Conservation (phyloP, 768 basidiomycete genomes). For the Lactarius akahatsu region DNA sequence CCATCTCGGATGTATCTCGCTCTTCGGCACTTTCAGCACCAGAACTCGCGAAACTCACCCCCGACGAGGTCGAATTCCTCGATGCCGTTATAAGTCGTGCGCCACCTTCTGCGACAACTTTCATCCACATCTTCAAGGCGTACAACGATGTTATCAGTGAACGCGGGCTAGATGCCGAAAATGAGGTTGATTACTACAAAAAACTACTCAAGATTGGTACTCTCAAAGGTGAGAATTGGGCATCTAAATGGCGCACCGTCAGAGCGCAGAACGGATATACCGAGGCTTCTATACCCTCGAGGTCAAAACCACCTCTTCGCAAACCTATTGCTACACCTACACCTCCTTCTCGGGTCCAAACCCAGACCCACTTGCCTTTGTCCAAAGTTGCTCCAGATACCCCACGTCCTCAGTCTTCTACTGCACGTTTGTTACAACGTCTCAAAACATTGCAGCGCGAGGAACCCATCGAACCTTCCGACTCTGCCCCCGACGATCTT, state of each 20-base stretch:
- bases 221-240: slow-evolving; percentile 77
- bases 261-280: slow-evolving; percentile 54
- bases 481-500: slow-evolving; percentile 19
- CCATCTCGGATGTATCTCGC: slow-evolving; percentile 31
- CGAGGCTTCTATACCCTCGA: slow-evolving; percentile 20
- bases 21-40: slow-evolving; percentile 25
- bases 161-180: slow-evolving; percentile 69
- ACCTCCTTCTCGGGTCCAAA: not conserved
- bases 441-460: slow-evolving; percentile 23
- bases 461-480: slow-evolving; percentile 5
- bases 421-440: slow-evolving; percentile 27
- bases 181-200: slow-evolving; percentile 78
- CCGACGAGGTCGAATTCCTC: slow-evolving; percentile 63
- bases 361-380: slow-evolving; percentile 11
- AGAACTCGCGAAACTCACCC: slow-evolving; percentile 36
- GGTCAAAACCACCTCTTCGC: slow-evolving; percentile 13
- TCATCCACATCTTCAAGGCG: slow-evolving; percentile 79
- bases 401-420: slow-evolving; percentile 15
- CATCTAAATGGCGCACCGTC: slow-evolving; percentile 73
- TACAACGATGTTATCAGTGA: slow-evolving; percentile 78
- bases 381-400: slow-evolving; percentile 4
- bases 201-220: slow-evolving; percentile 82
- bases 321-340: slow-evolving; percentile 12
- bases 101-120: slow-evolving; percentile 66
- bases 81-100: slow-evolving; percentile 74